Evolutionary conservation across 2,329 filamentous ascomycete genomes (phyloP).

Genomic region (Cladosporium sp.): DNA sequence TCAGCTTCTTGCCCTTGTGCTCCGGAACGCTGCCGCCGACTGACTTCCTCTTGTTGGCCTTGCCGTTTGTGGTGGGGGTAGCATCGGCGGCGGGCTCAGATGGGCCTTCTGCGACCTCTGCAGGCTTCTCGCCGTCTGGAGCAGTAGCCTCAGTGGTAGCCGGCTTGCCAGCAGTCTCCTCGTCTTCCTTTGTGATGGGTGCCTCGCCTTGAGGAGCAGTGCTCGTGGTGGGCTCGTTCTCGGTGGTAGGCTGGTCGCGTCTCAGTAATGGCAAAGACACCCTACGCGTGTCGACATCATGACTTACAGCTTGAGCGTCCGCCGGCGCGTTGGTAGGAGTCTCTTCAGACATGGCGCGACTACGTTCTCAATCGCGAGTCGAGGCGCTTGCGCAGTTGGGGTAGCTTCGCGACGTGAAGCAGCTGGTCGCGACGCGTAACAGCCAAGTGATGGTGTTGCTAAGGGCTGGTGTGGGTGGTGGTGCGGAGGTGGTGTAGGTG

Average conservation of each 20-base stretch:
- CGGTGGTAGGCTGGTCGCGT: slow-evolving; percentile 4
- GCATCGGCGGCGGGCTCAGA: slow-evolving; percentile 18
- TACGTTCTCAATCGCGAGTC: slow-evolving; percentile 13
- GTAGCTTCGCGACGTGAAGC: slow-evolving; percentile 11
- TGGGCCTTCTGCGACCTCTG: slow-evolving; percentile 20
- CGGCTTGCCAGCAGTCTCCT: slow-evolving; percentile 24
- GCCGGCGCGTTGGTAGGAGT: slow-evolving; percentile 22
- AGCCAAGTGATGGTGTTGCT: slow-evolving; percentile 1
- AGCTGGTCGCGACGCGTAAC: slow-evolving; percentile 10
- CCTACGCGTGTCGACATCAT: slow-evolving; percentile 3
- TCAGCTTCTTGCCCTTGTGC: slow-evolving; percentile 73
- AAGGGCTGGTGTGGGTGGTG: not conserved
- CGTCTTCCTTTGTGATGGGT: slow-evolving; percentile 23
- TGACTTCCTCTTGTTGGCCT: slow-evolving; percentile 54
- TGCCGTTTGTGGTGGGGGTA: slow-evolving; percentile 24
- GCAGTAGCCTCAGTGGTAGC: slow-evolving; percentile 24
- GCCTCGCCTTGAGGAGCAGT: slow-evolving; percentile 23
- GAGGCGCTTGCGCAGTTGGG: not conserved
- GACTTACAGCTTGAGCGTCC: slow-evolving; percentile 27
- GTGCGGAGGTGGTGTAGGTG: not conserved
- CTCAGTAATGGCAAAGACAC: not conserved
- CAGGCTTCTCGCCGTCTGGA: slow-evolving; percentile 22
- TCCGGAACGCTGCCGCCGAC: slow-evolving; percentile 55
- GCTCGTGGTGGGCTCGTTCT: slow-evolving; percentile 17
- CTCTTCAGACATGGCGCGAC: slow-evolving; percentile 30